A percentile compares a stretch with the other conserved stretches of the same genome.
Conservation (phyloP, 192 early-diverging fungal genomes). For the Diversispora epigaea region DNA sequence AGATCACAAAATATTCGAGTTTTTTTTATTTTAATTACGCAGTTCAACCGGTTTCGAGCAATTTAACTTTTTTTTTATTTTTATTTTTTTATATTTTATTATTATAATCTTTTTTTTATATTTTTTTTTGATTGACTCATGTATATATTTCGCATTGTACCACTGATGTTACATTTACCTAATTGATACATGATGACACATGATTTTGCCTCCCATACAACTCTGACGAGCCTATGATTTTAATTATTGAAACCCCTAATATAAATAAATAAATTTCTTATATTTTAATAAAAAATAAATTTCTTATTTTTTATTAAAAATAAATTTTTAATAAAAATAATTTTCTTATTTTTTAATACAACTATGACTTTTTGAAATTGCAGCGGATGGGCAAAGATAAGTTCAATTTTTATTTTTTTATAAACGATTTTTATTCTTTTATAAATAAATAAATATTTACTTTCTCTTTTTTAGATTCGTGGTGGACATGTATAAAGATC, state of each 20-base stretch:
- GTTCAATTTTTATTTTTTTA: too few species aligned
- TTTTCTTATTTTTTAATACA: too few species aligned
- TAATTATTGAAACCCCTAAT: neutral
- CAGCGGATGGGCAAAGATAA: too few species aligned
- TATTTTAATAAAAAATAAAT: too few species aligned
- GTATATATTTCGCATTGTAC: neutral
- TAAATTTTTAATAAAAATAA: too few species aligned
- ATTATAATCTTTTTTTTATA: neutral
- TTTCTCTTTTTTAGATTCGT: too few species aligned
- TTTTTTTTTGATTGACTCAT: neutral
- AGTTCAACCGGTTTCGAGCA: neutral
- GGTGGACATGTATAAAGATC: too few species aligned
- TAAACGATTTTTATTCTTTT: too few species aligned
- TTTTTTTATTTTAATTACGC: neutral
- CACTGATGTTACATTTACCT: neutral
- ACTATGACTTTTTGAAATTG: too few species aligned
- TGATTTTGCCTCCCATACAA: neutral
- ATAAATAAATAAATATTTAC: too few species aligned
- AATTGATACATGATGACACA: neutral
- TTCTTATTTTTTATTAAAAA: too few species aligned
- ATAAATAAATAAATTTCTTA: conserved; percentile 10
- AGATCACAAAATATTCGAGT: neutral
- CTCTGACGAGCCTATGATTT: neutral
- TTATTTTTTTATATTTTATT: too few species aligned
- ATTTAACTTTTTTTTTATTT: neutral